Base-by-base conservation (phyloP, 2,329 filamentous ascomycete genomes). In the Fusarium ramigenum region DNA sequence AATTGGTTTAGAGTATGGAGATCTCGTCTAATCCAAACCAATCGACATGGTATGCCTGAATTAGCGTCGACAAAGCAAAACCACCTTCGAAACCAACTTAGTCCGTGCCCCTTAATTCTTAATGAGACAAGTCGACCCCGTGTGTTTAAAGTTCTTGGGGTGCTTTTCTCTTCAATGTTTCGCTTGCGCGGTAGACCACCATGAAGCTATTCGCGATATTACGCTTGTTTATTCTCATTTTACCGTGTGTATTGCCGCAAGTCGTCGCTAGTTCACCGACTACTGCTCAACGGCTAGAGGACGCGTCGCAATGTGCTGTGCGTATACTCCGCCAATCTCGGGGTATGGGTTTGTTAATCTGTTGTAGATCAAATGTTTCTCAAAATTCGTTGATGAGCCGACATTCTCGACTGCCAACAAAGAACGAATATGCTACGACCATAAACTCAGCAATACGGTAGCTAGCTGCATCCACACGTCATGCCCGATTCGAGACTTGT, bases 81-180 rank as follows among this genome's bases (percentile, higher is more conserved):
- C 39, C 30, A 7, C 12, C 5, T 12, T 18, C 5, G 36, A 37
- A 37, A 37, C 36, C 36, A 37, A 10, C 36, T 11, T 21, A 25
- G 30, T 28, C 23, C 14, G 40, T 58, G 54, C 57, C 46, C 25
- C 47, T 32, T n/a, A 37, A 42, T 60, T 60, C 57, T 60, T 60
- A 54, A 60, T 40, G 21, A 60, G 44, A 60, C 36, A 53, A 40
- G 19, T 39, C 6, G 28, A 14, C 34, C n/a, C n/a, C 57, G 18
- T 53, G 25, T 5, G 18, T 34, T 23, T 23, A 12, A 11, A 39
- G 36, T 25, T 25, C 28, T 11, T 25, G 10, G 18, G 9, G 2
- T 30, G 15, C 12, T 34, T 34, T 34, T 34, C 32, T 34, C 5
- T 4, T 54, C 36, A 8, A 40, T 53, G 36, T 54, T 32, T 23